phyloP scores from a whole-genome alignment of 345 rosid species.

The Anastatica hierochuntica region DNA sequence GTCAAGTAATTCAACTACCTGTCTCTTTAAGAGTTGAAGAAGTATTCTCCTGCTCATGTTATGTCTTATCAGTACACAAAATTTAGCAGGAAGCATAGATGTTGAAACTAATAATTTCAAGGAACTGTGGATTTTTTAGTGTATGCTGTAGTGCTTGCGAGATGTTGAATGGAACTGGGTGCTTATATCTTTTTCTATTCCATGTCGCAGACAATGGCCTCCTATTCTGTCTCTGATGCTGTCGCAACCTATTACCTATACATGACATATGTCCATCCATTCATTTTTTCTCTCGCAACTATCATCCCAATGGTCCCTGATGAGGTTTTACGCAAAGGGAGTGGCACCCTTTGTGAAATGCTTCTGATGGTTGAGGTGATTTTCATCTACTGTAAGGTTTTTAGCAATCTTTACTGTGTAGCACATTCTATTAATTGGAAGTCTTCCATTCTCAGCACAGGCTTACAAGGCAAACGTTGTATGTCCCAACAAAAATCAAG shows the following conservation, averaged over 20 bases:
- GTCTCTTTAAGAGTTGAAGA: not conserved
- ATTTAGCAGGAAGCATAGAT: slow-evolving; percentile 1
- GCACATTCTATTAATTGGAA: slow-evolving; percentile 16
- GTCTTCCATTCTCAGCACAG: slow-evolving; percentile 29
- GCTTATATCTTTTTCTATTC: slow-evolving; percentile 17
- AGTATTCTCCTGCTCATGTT: not conserved
- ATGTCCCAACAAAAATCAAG: slow-evolving; percentile 95
- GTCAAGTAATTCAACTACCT: slow-evolving; percentile 2
- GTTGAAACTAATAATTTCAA: not conserved
- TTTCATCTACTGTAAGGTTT: slow-evolving; percentile 15
- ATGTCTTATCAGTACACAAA: slow-evolving; percentile 5
- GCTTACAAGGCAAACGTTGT: slow-evolving; percentile 88
- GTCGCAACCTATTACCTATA: slow-evolving; percentile 91
- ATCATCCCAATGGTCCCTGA: slow-evolving; percentile 98
- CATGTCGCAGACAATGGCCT: slow-evolving; percentile 82
- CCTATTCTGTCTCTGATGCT: slow-evolving; percentile 98
- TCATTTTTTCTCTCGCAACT: slow-evolving; percentile 92
- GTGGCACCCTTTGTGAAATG: slow-evolving; percentile 99
- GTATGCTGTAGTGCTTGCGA: slow-evolving; percentile 5
- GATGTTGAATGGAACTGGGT: not conserved
- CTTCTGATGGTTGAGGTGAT: slow-evolving; percentile 96
- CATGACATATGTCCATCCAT: slow-evolving; percentile 97
- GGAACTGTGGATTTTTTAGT: slow-evolving; percentile 17
- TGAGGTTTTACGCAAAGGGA: slow-evolving; percentile 97
- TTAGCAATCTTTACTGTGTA: slow-evolving; percentile 6